Evolutionary conservation across 2,329 filamentous ascomycete genomes (phyloP), one percentile per base, ranked within the genome.

Genomic region (Pyrenophora tritici-repentis): DNA sequence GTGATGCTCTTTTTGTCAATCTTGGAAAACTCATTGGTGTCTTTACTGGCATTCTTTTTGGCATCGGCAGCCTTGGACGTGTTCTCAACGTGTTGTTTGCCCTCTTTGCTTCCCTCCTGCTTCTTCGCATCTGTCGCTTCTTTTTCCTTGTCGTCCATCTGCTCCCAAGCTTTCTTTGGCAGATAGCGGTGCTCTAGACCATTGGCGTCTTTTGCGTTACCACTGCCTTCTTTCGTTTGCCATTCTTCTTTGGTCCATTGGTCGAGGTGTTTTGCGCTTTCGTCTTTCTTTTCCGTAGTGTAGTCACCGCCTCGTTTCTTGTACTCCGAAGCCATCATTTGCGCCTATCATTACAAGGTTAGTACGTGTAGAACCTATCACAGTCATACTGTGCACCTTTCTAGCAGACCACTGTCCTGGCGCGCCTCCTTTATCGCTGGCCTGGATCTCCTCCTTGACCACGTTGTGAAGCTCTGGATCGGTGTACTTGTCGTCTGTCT

Each of bases 371-470:
- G 8, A 8, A 20, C 17, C 26, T 18, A 1, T 24, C 18, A 16
- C 32, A 3, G 5, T 13, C n/a, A 10, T 29, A 8, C 4, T 32
- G 18, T 24, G 22, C 56, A 76, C 76, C 68, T 79, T 80, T 22
- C 77, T 68, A 3, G 78, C 78, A 38, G 76, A 77, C 78, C 78
- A 79, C 70, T 80, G 76, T 2, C 78, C 77, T 12, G 78, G 77
- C 29, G 73, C 73, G 8, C 77, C 77, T 32, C 77, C 78, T 54
- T 80, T 80, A 54, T 78, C 77, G 36, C 72, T 56, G 4, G 73
- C 56, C 38, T 79, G 71, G 38, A 80, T 71, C 53, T 79, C 77
- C 46, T 79, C 68, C 61, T 80, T 79, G 53, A 79, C 67, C 54
- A 79, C 58, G 37, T 79, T 73, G 17, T 76, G 71, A 10, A 79